A percentile compares a stretch with the other conserved stretches of the same genome.
Conservation (phyloP, 2,329 filamentous ascomycete species). For the Paraphoma chrysanthemicola region DNA sequence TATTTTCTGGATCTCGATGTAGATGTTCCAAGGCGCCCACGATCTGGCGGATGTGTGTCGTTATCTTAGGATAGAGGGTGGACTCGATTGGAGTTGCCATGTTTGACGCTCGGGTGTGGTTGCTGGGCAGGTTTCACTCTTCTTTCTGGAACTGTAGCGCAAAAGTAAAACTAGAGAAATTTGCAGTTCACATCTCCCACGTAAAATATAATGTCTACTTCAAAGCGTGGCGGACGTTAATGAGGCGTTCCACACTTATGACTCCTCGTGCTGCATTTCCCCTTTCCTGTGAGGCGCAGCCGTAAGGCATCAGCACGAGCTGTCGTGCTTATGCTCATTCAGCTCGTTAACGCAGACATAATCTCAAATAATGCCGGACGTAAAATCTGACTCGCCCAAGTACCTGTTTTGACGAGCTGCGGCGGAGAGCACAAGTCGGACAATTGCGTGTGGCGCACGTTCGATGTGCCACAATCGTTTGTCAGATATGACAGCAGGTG, state of each 20-base stretch:
- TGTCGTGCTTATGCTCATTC: background rate
- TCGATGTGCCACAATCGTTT: too few relatives aligned
- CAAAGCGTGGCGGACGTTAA: background rate
- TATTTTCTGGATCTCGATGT: conserved; percentile 6
- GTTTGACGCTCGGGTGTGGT: background rate
- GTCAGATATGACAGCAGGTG: too few relatives aligned
- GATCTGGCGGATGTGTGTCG: conserved; percentile 26
- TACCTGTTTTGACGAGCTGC: too few relatives aligned
- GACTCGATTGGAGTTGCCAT: conserved; percentile 18
- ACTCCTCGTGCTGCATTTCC: background rate
- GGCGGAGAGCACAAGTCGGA: too few relatives aligned
- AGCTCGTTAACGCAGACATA: background rate
- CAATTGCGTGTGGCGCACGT: too few relatives aligned
- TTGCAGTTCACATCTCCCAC: too few relatives aligned
- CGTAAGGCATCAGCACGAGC: background rate
- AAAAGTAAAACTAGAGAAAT: too few relatives aligned
- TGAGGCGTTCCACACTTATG: background rate
- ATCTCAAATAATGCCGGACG: too few relatives aligned
- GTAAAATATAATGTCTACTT: too few relatives aligned
- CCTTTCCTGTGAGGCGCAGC: background rate
- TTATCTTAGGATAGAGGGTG: conserved; percentile 40
- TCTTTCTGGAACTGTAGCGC: too few relatives aligned
- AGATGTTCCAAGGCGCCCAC: conserved; percentile 22
- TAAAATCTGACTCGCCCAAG: too few relatives aligned
- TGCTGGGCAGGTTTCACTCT: too few relatives aligned